Conservation (phyloP, 495 filamentous ascomycete species). For the Paragyromitra xinjiangensis region DNA sequence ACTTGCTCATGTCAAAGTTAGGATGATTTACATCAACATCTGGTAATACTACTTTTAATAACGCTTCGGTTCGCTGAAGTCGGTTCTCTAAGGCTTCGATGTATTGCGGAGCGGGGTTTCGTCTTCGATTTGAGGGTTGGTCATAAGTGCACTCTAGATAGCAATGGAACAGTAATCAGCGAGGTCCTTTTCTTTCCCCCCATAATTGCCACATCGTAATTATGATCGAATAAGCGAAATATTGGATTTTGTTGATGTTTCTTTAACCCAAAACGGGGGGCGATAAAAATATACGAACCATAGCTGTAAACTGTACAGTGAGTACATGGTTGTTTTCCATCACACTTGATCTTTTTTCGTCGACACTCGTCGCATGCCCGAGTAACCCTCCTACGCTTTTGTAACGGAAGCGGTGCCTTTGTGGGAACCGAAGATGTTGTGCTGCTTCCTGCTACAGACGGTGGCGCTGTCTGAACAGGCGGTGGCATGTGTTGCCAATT, state of each 20-base stretch:
- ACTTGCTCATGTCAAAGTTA: constrained; percentile 69
- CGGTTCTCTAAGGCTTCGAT: constrained; percentile 89
- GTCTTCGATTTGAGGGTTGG: constrained; percentile 92
- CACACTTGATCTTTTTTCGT: constrained; percentile 98
- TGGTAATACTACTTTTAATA: constrained; percentile 82
- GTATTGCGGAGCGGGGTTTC: constrained; percentile 94
- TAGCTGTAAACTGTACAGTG: constrained; percentile 99
- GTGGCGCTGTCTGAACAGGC: constrained; percentile 45
- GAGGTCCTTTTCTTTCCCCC: constrained; percentile 12
- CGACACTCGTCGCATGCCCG: constrained; percentile 95
- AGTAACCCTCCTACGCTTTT: constrained; percentile 89
- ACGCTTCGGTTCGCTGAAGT: constrained; percentile 81
- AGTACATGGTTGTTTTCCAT: constrained; percentile 96
- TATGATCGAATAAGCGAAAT: constrained; percentile 10
- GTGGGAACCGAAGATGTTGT: constrained; percentile 53
- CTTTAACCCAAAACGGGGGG: constrained; percentile 7
- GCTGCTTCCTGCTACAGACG: constrained; percentile 52
- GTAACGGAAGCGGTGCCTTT: constrained; percentile 67
- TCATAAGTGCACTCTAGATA: constrained; percentile 92
- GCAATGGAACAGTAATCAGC: constrained; percentile 31
- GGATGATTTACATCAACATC: constrained; percentile 86
- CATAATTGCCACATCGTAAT: background rate
- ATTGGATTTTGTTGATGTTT: background rate
- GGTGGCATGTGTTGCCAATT: constrained; percentile 55
- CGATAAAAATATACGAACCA: constrained; percentile 68